phyloP scores from a whole-genome alignment of 2,329 filamentous ascomycete species.

The Aspergillus japonicus region DNA sequence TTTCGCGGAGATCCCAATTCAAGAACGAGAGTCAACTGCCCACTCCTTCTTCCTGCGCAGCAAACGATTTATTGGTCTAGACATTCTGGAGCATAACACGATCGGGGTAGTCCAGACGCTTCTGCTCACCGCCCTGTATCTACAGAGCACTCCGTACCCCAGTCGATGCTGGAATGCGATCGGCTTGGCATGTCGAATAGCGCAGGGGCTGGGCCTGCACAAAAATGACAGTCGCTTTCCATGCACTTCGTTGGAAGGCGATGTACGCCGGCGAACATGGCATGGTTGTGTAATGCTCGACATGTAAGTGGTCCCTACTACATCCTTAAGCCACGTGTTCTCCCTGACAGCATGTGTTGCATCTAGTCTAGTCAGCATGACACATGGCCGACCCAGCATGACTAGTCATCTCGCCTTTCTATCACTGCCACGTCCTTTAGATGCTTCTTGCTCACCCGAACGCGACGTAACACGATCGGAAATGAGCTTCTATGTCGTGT shows the following conservation, averaged over 20 bases:
- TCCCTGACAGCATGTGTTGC: neutral
- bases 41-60: conserved; percentile 36
- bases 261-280: conserved; percentile 41
- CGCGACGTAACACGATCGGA: no score
- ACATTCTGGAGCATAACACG: conserved; percentile 40
- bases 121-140: conserved; percentile 39
- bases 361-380: conserved; percentile 40
- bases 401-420: conserved; percentile 29
- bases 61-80: conserved; percentile 38
- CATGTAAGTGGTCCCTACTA: conserved; percentile 26
- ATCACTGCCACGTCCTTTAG: conserved; percentile 21
- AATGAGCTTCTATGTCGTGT: conserved; percentile 29
- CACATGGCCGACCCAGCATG: conserved; percentile 37
- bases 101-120: conserved; percentile 45
- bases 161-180: conserved; percentile 46
- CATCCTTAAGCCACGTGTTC: no score
- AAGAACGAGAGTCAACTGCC: conserved; percentile 30
- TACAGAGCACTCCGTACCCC: conserved; percentile 45
- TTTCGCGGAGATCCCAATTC: conserved; percentile 36
- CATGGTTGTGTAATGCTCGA: conserved; percentile 43
- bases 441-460: conserved; percentile 14
- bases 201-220: conserved; percentile 46
- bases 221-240: conserved; percentile 21
- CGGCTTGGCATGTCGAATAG: conserved; percentile 44
- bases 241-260: conserved; percentile 32